Percentiles rank a stretch among this genome's conserved stretches.
Evolutionary conservation across 2,329 filamentous ascomycete genomes (phyloP).

Genomic region (Fusarium compactum): DNA sequence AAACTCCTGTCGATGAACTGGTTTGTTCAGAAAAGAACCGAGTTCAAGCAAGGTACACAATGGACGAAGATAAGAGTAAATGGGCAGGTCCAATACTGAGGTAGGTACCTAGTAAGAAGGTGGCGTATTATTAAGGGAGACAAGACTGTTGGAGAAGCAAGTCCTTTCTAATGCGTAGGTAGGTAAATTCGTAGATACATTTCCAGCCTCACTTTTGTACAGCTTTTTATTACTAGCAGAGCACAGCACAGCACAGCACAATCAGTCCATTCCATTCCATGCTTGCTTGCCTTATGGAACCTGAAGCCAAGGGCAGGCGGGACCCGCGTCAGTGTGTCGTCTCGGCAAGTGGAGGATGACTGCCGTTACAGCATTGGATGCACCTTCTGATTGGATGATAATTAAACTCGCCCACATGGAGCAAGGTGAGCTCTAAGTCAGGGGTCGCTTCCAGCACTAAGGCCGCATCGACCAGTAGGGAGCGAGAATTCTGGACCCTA

Average conservation of each 20-base stretch:
- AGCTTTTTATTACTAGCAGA: not conserved
- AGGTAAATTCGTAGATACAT: not conserved
- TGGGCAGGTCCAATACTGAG: not conserved
- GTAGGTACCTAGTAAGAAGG: not conserved
- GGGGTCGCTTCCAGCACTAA: constrained; percentile 21
- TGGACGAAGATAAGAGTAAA: not conserved
- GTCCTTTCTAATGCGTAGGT: not conserved
- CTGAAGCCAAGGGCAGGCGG: not conserved
- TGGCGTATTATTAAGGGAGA: constrained; percentile 28
- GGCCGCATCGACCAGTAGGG: not conserved
- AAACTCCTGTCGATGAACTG: constrained; percentile 13
- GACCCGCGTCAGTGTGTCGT: not conserved
- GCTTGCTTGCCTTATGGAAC: not conserved
- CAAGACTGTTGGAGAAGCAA: not conserved
- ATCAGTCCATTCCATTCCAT: not conserved
- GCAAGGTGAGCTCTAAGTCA: constrained; percentile 7
- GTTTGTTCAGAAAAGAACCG: constrained; percentile 14
- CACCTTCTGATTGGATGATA: constrained; percentile 19
- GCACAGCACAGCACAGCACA: not conserved
- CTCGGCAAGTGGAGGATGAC: constrained; percentile 34
- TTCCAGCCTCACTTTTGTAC: constrained; percentile 1
- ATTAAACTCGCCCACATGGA: constrained; percentile 11
- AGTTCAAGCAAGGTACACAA: not conserved
- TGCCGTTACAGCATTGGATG: constrained; percentile 4
- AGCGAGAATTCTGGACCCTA: not conserved